phyloP scores from a whole-genome alignment of 208 protist species.

The Trypanosoma theileri region DNA sequence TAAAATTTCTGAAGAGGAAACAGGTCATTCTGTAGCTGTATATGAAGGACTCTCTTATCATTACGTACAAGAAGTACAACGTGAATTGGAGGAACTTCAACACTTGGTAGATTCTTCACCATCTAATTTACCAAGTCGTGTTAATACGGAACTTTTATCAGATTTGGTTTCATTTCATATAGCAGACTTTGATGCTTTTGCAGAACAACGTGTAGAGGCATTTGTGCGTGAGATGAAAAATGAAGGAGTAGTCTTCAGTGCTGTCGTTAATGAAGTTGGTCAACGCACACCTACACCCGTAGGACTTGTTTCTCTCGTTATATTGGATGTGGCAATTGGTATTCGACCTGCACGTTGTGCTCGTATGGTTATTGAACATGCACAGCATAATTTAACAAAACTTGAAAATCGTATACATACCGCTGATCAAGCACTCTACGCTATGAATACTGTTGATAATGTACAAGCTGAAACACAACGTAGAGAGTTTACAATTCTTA shows the following conservation, averaged over 20 bases:
- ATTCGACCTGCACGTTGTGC: constrained; percentile 68
- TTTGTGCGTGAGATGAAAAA: constrained; percentile 76
- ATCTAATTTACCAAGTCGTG: constrained; percentile 52
- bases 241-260: constrained; percentile 65
- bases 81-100: constrained; percentile 65
- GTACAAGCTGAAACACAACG: constrained; percentile 40
- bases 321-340: constrained; percentile 80
- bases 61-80: constrained; percentile 58
- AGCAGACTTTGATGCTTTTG: constrained; percentile 82
- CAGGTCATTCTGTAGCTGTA: constrained; percentile 33
- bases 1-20: constrained; percentile 25
- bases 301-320: constrained; percentile 57
- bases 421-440: constrained; percentile 47
- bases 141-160: constrained; percentile 65
- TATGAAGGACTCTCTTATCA: constrained; percentile 73
- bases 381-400: constrained; percentile 42
- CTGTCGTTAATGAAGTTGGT: constrained; percentile 54
- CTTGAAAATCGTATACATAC: constrained; percentile 62
- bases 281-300: constrained; percentile 37
- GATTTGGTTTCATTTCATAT: constrained; percentile 81
- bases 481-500: constrained; percentile 59
- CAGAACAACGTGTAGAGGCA: constrained; percentile 51
- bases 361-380: constrained; percentile 77
- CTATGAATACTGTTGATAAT: constrained; percentile 4
- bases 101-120: constrained; percentile 42